Evolutionary conservation across 768 basidiomycete genomes (phyloP).

Genomic region (Pisolithus albus): DNA sequence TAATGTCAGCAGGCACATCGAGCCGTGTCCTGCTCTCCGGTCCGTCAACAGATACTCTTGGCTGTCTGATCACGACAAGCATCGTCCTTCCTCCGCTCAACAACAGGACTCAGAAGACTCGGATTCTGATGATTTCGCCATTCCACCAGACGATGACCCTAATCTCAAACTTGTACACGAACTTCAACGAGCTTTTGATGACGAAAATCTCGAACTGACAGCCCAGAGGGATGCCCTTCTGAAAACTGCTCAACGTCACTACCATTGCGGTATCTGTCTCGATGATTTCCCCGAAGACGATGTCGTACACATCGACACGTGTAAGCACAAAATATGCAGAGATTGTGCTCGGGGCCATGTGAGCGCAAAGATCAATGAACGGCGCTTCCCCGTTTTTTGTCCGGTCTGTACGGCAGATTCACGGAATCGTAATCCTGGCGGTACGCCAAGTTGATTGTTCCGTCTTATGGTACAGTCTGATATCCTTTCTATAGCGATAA

Average conservation of each 20-base stretch:
- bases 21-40: conserved; percentile 1
- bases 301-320: conserved; percentile 36
- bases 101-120: background rate
- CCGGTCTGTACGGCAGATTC: conserved; percentile 44
- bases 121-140: background rate
- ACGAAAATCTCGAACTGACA: conserved; percentile 32
- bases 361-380: conserved; percentile 42
- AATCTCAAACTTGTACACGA: conserved; percentile 19
- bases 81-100: background rate
- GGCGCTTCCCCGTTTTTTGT: conserved; percentile 53
- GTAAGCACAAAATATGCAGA: conserved; percentile 49
- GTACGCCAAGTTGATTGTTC: conserved; percentile 10
- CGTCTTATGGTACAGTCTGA: background rate
- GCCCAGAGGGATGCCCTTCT: conserved; percentile 27
- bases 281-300: conserved; percentile 41
- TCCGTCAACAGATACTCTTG: background rate
- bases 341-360: conserved; percentile 42
- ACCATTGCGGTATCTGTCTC: conserved; percentile 51
- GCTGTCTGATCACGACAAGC: background rate
- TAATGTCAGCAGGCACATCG: background rate
- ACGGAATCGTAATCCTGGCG: conserved; percentile 23
- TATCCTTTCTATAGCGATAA: conserved; percentile 29
- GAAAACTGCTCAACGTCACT: conserved; percentile 28
- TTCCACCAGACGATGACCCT: conserved; percentile 7
- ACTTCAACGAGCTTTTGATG: conserved; percentile 35